phyloP scores from a whole-genome alignment of 257 asterid species.

The Knoxia roxburghii region DNA sequence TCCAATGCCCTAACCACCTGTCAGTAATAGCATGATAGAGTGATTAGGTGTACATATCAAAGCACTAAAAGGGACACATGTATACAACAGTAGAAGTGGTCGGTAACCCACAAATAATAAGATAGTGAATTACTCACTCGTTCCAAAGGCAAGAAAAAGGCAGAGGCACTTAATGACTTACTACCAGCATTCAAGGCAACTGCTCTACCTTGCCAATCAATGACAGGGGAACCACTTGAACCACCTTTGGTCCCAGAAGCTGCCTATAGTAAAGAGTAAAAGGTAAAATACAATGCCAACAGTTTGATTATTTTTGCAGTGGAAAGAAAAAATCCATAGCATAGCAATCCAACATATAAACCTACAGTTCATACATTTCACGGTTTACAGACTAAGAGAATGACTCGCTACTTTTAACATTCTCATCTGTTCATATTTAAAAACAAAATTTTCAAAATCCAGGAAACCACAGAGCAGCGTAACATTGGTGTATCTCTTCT shows the following conservation, averaged over 20 bases:
- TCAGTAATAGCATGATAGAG: constrained; percentile 9
- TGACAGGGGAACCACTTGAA: constrained; percentile 99
- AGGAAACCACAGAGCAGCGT: background rate
- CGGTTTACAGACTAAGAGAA: background rate
- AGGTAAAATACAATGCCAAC: background rate
- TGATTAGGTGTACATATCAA: background rate
- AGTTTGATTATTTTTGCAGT: background rate
- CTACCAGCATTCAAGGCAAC: constrained; percentile 99
- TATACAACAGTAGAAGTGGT: background rate
- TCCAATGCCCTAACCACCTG: constrained; percentile 92
- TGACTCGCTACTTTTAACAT: background rate
- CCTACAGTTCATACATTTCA: background rate
- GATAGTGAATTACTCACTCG: constrained; percentile 49
- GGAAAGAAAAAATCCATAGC: background rate
- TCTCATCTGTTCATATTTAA: background rate
- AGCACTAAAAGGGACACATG: background rate
- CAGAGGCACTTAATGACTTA: constrained; percentile 96
- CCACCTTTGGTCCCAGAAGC: constrained; percentile 99
- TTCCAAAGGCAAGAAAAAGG: constrained; percentile 96
- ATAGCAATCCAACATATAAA: background rate
- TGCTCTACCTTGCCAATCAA: constrained; percentile 99
- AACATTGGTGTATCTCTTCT: background rate
- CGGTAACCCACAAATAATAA: background rate
- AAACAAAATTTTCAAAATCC: background rate
- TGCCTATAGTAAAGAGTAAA: constrained; percentile 47